Conservation (phyloP, 768 basidiomycete species). For the Rhodotorula toruloides region DNA sequence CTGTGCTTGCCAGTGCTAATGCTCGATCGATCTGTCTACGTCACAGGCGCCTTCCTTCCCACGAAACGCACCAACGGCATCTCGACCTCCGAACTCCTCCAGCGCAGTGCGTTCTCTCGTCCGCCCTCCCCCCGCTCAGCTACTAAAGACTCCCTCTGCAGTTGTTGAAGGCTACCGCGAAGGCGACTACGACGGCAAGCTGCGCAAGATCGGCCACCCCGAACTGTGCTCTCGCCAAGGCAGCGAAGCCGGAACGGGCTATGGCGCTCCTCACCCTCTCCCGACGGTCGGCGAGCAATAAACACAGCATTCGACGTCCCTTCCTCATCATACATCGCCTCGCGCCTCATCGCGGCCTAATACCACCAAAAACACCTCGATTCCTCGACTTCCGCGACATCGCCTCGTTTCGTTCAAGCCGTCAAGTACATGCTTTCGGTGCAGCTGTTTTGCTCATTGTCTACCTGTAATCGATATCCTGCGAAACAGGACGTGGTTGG, state of each 20-base stretch:
- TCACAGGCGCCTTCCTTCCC: slow-evolving; percentile 82
- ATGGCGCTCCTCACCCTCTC: not conserved
- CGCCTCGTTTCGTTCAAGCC: too few relatives aligned
- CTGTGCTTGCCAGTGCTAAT: not conserved
- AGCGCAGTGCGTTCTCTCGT: slow-evolving; percentile 54
- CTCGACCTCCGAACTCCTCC: slow-evolving; percentile 86
- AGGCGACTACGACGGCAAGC: slow-evolving; percentile 73
- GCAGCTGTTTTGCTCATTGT: too few relatives aligned
- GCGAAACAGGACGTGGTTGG: too few relatives aligned
- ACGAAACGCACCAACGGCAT: slow-evolving; percentile 91
- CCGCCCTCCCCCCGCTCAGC: not conserved
- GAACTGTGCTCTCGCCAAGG: slow-evolving; percentile 45
- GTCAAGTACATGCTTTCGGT: too few relatives aligned
- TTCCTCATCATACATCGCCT: too few relatives aligned
- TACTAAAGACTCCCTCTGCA: not conserved
- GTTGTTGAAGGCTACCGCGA: slow-evolving; percentile 29
- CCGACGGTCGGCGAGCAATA: too few relatives aligned
- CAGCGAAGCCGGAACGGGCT: slow-evolving; percentile 16
- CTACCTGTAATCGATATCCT: too few relatives aligned
- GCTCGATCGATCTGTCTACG: not conserved
- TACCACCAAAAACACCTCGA: too few relatives aligned
- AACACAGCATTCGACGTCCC: too few relatives aligned
- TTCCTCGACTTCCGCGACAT: too few relatives aligned
- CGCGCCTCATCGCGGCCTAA: too few relatives aligned
- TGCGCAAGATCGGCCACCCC: slow-evolving; percentile 74